Percentiles rank a stretch among this genome's conserved stretches.
Evolutionary conservation across 2,329 filamentous ascomycete species (phyloP).

Genomic region (Aspergillus oerlinghausenensis): DNA sequence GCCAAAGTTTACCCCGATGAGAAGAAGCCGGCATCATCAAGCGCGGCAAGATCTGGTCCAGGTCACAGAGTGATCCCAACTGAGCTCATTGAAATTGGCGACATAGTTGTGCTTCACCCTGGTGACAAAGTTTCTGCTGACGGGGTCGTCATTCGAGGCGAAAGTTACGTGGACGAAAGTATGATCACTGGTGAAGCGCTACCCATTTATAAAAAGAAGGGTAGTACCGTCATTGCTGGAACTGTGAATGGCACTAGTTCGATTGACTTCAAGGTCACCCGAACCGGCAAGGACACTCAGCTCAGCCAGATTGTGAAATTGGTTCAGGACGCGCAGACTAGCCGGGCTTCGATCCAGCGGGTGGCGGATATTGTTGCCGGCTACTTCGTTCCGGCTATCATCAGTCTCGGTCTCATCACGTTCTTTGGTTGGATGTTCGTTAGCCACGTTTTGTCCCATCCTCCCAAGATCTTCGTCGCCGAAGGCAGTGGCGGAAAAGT

Average conservation of each 20-base stretch:
- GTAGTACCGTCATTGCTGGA: conserved; percentile 76
- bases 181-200: conserved; percentile 98
- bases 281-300: conserved; percentile 91
- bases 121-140: conserved; percentile 97
- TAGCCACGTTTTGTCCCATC: conserved; percentile 75
- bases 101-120: conserved; percentile 86
- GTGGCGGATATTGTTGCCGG: conserved; percentile 87
- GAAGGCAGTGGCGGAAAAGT: conserved; percentile 80
- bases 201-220: conserved; percentile 84
- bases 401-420: conserved; percentile 75
- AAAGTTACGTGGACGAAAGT: conserved; percentile 93
- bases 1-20: conserved; percentile 9
- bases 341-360: conserved; percentile 86
- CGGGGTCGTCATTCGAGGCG: conserved; percentile 77
- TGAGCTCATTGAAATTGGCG: conserved; percentile 87
- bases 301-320: conserved; percentile 96
- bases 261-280: conserved; percentile 85
- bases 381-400: conserved; percentile 88
- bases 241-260: conserved; percentile 93
- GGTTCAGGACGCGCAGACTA: conserved; percentile 96
- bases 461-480: conserved; percentile 82
- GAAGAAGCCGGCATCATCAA: conserved; percentile 6
- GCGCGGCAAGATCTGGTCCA: conserved; percentile 40
- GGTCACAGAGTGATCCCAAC: conserved; percentile 87
- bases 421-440: conserved; percentile 93